phyloP scores from a whole-genome alignment of 2,329 filamentous ascomycete genomes.

The Scedosporium apiospermum region DNA sequence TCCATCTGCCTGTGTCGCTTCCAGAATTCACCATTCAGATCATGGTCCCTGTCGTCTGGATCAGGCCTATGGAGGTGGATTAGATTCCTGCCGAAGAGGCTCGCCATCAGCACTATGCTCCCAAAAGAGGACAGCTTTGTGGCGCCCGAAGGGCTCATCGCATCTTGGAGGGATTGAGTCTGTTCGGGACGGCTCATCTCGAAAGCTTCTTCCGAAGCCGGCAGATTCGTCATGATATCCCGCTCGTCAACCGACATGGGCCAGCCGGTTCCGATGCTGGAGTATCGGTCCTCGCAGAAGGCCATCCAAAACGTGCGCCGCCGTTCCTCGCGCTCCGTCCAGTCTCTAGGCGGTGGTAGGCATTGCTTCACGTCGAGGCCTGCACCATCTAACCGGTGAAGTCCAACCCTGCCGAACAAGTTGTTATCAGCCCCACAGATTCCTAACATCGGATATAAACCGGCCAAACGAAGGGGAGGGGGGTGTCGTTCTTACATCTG shows the following conservation, averaged over 20 bases:
- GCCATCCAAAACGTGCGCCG: constrained; percentile 92
- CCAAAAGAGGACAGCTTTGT: constrained; percentile 68
- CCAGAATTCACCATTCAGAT: constrained; percentile 93
- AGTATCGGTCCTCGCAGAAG: constrained; percentile 84
- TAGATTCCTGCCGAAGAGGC: constrained; percentile 82
- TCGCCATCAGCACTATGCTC: constrained; percentile 75
- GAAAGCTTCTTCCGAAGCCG: constrained; percentile 76
- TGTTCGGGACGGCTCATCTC: constrained; percentile 67
- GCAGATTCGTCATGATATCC: constrained; percentile 82
- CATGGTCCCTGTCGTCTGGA: constrained; percentile 69
- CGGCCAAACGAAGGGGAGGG: neutral
- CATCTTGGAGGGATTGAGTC: constrained; percentile 60
- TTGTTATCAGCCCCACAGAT: constrained; percentile 16
- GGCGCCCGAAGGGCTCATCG: constrained; percentile 62
- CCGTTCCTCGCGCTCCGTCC: constrained; percentile 88
- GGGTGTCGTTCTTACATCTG: constrained; percentile 56
- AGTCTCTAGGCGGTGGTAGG: constrained; percentile 75
- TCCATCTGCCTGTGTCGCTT: constrained; percentile 84
- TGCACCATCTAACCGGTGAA: constrained; percentile 75
- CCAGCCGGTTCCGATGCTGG: constrained; percentile 95
- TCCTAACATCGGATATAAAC: neutral
- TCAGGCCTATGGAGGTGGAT: constrained; percentile 84
- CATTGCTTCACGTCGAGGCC: constrained; percentile 91
- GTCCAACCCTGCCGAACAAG: constrained; percentile 60
- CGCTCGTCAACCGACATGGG: constrained; percentile 88